Percentiles rank a stretch among this genome's conserved stretches.
These are phyloP conservation scores for Seiridium cupressi DNA, from an alignment of 2,329 filamentous ascomycete species.

Conservation along the genomic window DNA sequence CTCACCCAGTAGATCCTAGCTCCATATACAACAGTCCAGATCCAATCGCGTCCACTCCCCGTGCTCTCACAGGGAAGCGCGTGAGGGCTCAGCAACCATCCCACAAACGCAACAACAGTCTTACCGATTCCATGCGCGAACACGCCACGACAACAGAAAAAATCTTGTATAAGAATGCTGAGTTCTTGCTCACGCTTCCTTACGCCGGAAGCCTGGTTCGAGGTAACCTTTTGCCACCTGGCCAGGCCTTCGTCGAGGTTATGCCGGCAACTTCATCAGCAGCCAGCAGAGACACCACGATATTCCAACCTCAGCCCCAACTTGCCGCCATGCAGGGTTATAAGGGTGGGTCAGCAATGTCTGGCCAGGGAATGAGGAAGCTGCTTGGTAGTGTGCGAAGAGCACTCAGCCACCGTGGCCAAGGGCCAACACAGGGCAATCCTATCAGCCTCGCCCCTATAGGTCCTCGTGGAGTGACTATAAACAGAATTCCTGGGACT, in stretches of 20 bases:
- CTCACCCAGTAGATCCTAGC: slow-evolving; percentile 56
- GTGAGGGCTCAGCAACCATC: slow-evolving; percentile 51
- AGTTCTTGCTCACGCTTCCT: slow-evolving; percentile 60
- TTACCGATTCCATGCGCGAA: slow-evolving; percentile 80
- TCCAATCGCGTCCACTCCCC: slow-evolving; percentile 57
- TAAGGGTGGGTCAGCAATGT: slow-evolving; percentile 57
- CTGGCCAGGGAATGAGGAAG: slow-evolving; percentile 76
- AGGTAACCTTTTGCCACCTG: slow-evolving; percentile 80
- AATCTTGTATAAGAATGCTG: slow-evolving; percentile 50
- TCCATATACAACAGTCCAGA: slow-evolving; percentile 45
- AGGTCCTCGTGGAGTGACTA: slow-evolving; percentile 51
- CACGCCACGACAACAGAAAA: slow-evolving; percentile 49
- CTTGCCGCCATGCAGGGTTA: slow-evolving; percentile 32
- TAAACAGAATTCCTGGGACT: slow-evolving; percentile 58
- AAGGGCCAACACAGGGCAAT: slow-evolving; percentile 44
- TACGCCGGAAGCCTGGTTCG: slow-evolving; percentile 83
- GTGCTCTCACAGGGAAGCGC: slow-evolving; percentile 56
- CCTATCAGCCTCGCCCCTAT: slow-evolving; percentile 48
- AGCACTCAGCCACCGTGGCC: slow-evolving; percentile 64
- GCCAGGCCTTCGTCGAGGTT: slow-evolving; percentile 75
- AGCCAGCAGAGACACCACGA: slow-evolving; percentile 52
- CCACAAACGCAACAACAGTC: slow-evolving; percentile 84
- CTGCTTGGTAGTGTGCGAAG: slow-evolving; percentile 84
- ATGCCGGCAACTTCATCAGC: slow-evolving; percentile 49
- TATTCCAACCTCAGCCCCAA: slow-evolving; percentile 44